These are phyloP conservation scores for Chloropicon primus DNA, from an alignment of 139 green algal species.

Conservation along the genomic window DNA sequence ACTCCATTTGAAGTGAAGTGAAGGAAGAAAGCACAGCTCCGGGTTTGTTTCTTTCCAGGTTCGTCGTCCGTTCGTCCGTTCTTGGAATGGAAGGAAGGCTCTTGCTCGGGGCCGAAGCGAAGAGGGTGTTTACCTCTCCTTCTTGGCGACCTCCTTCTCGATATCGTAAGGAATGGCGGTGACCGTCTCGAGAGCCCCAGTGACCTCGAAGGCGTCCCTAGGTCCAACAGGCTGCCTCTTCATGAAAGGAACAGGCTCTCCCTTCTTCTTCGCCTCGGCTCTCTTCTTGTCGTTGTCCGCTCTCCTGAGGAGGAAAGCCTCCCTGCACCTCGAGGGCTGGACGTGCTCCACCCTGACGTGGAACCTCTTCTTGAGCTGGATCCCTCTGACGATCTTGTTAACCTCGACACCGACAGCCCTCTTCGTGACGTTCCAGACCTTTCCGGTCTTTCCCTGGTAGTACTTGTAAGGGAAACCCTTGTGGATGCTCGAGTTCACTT, in stretches of 20 bases:
- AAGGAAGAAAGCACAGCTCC: too few relatives aligned
- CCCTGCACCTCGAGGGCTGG: constrained; percentile 74
- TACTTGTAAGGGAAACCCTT: constrained; percentile 98
- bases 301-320: constrained; percentile 81
- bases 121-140: neutral
- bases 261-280: constrained; percentile 52
- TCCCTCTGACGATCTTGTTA: constrained; percentile 81
- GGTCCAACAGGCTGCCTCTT: constrained; percentile 68
- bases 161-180: constrained; percentile 97
- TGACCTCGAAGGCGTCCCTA: constrained; percentile 64
- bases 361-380: constrained; percentile 76
- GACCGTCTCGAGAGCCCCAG: constrained; percentile 70
- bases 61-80: too few relatives aligned
- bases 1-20: too few relatives aligned
- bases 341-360: constrained; percentile 97
- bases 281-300: constrained; percentile 71
- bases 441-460: constrained; percentile 93
- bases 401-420: constrained; percentile 90
- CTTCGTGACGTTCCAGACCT: constrained; percentile 98
- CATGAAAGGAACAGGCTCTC: neutral
- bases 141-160: constrained; percentile 54
- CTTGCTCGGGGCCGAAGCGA: too few relatives aligned
- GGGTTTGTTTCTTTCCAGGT: too few relatives aligned
- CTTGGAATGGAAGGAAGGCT: too few relatives aligned
- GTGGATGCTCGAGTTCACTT: constrained; percentile 89